phyloP scores from a whole-genome alignment of 2,329 filamentous ascomycete genomes.

The Trichoderma cornu-damae region DNA sequence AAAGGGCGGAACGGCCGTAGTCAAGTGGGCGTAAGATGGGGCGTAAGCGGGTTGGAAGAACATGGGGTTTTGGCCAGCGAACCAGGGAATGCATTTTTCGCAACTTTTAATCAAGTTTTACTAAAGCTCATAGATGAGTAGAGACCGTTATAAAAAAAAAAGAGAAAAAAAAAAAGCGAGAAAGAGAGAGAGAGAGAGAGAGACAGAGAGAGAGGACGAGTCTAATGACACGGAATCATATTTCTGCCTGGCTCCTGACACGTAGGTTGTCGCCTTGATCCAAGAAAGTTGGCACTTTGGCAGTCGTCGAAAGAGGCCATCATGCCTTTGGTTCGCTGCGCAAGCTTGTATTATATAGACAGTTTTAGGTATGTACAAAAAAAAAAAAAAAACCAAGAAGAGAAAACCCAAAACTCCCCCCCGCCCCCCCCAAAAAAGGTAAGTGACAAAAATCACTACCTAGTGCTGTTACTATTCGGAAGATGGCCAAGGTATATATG shows the following conservation, averaged over 20 bases:
- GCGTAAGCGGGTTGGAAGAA: not conserved
- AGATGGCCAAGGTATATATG: not conserved
- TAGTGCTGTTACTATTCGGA: not conserved
- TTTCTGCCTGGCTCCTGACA: not conserved
- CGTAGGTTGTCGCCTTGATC: not conserved
- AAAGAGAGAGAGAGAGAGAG: too few relatives aligned
- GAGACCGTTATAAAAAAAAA: not conserved
- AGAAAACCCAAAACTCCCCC: too few relatives aligned
- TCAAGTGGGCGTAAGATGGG: slow-evolving; percentile 48
- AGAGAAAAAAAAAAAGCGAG: too few relatives aligned
- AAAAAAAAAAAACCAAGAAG: too few relatives aligned
- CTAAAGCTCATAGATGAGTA: slow-evolving; percentile 16
- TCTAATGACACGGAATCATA: not conserved
- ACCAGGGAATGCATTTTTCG: not conserved
- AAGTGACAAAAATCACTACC: not conserved
- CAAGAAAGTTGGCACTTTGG: not conserved
- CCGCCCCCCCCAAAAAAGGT: too few relatives aligned
- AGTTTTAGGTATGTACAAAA: slow-evolving; percentile 4
- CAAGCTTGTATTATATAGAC: not conserved
- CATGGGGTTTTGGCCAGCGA: not conserved
- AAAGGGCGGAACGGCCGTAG: slow-evolving; percentile 59
- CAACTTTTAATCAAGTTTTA: not conserved
- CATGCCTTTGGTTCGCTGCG: not conserved
- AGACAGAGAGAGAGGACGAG: too few relatives aligned
- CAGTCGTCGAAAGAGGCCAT: not conserved